Evolutionary conservation across 495 filamentous ascomycete genomes (phyloP), one percentile per base, ranked within the genome.

Genomic region (Letharia lupina): DNA sequence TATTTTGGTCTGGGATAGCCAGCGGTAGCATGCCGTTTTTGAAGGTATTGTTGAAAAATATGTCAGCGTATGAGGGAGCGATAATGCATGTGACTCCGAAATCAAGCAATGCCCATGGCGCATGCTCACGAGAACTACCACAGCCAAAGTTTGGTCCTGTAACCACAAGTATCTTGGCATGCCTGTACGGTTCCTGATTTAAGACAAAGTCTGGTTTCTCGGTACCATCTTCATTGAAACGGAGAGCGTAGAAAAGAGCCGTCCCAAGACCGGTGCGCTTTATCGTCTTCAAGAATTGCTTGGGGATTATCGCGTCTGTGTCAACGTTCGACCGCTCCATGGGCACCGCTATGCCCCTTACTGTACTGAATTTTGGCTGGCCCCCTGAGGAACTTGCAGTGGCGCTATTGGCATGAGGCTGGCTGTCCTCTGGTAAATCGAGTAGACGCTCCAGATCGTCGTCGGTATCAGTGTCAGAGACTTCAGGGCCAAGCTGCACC

Each of bases 31-130:
- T 98, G 77, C 93, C 94, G 79, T 98, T 98, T 83, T 98, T 98
- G 85, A 97, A 97, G 23, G 91, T 95, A 80, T 98, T 98, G 84
- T 97, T 98, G 86, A 92, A 96, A 85, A 97, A 97, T 77, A 98
- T 98, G 73, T 98, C 94, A 66, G 91, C 93, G 72, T 89, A 98
- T 20, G 87, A 90, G 15, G 92, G 91, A 2, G 93, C 94, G 70
- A 98, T 96, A 68, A 98, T 83, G 74, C 89, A 92, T 72, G 87
- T 90, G 79, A 98, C 94, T 65, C 94, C 94, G 71, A 98, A 98
- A 77, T 98, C 94, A 60, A 94, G 86, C 37, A 98, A 82, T 31
- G 94, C 93, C 94, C 94, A 98, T 35, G 94, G 94, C 20, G 94
- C 94, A 80, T 98, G 94, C 78, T 98, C 94, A 69, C 94, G 85